Conservation (phyloP, 208 protist genomes). For the Trypanosoma boissoni region DNA sequence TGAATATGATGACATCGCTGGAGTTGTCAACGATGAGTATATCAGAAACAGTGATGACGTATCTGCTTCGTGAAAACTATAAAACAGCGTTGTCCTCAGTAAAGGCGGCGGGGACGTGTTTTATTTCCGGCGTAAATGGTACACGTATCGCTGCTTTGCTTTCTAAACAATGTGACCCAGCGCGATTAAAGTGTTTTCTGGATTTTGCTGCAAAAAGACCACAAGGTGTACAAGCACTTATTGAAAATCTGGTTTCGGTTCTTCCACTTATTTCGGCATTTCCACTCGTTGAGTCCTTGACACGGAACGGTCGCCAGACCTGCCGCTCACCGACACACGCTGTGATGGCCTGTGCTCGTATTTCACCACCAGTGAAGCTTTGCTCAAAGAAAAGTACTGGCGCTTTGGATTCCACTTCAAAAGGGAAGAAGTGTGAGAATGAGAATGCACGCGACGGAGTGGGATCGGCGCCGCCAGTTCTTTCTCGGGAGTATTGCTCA, state of each 20-base stretch:
- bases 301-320: conserved; percentile 40
- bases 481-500: conserved; percentile 50
- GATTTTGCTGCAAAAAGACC: conserved; percentile 30
- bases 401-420: background rate
- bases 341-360: conserved; percentile 31
- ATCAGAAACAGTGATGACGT: conserved; percentile 20
- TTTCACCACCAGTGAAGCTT: conserved; percentile 54
- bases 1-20: conserved; percentile 20
- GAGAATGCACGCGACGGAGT: background rate
- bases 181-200: conserved; percentile 49
- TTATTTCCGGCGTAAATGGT: conserved; percentile 26
- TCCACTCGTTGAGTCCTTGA: conserved; percentile 74
- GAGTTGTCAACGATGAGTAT: conserved; percentile 25
- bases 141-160: conserved; percentile 44
- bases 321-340: conserved; percentile 59
- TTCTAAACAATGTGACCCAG: conserved; percentile 29
- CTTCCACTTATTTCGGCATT: conserved; percentile 51
- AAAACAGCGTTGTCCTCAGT: too few species aligned
- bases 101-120: too few species aligned
- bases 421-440: background rate
- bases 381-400: conserved; percentile 32
- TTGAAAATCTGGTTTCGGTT: conserved; percentile 41
- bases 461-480: background rate
- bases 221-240: conserved; percentile 40
- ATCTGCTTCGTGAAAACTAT: conserved; percentile 13